Conservation (phyloP, 495 filamentous ascomycete species). For the Aspergillus conjunctus region DNA sequence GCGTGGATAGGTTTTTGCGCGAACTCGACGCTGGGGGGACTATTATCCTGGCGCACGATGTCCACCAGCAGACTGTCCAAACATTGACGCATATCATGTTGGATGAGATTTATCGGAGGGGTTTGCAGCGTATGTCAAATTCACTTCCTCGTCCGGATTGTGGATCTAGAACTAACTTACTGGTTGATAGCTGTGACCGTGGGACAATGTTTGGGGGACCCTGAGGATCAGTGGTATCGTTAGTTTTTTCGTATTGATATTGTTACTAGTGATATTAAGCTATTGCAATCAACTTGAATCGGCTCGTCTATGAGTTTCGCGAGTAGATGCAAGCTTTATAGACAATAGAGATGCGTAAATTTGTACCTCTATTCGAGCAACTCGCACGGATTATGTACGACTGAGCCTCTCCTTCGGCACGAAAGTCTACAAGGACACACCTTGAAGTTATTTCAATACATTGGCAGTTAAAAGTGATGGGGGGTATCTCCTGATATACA, state of each 20-base stretch:
- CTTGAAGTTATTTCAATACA: too few relatives aligned
- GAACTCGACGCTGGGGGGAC: constrained; percentile 37
- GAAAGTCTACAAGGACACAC: too few relatives aligned
- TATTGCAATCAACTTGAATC: not conserved
- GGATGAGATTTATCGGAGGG: constrained; percentile 31
- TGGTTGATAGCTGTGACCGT: constrained; percentile 58
- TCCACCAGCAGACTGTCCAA: constrained; percentile 44
- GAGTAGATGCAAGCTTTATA: too few relatives aligned
- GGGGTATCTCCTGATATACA: too few relatives aligned
- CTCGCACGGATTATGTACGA: too few relatives aligned
- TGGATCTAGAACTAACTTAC: constrained; percentile 14
- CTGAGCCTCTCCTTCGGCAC: too few relatives aligned
- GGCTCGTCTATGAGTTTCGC: not conserved
- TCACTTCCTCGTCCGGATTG: not conserved
- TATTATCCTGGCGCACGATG: constrained; percentile 50
- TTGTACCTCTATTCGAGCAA: too few relatives aligned
- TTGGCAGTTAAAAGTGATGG: too few relatives aligned
- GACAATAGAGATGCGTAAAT: too few relatives aligned
- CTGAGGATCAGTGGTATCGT: constrained; percentile 65
- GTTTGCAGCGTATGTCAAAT: constrained; percentile 34
- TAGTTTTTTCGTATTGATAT: constrained; percentile 11
- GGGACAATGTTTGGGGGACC: constrained; percentile 73
- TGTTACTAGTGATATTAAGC: not conserved
- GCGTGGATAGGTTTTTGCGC: constrained; percentile 33
- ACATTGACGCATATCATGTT: constrained; percentile 44